These are phyloP conservation scores for Dactylellina leptospora DNA, from an alignment of 2,329 filamentous ascomycete species.

Conservation along the genomic window DNA sequence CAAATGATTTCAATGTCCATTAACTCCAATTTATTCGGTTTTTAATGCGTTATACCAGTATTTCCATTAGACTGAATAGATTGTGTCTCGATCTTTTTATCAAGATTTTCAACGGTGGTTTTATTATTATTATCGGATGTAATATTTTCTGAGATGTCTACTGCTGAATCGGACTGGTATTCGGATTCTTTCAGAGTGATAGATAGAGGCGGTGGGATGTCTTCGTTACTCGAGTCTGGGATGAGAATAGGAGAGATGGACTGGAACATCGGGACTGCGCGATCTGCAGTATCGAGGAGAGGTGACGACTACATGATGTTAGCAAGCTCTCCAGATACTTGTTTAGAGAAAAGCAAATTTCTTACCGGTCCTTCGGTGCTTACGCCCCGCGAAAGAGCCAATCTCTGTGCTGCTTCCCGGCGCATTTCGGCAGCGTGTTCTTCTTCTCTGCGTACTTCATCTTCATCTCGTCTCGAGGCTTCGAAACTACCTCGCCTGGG, in stretches of 20 bases:
- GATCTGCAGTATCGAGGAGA: constrained; percentile 46
- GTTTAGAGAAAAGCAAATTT: too few species aligned
- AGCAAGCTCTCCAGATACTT: too few species aligned
- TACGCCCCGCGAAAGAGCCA: constrained; percentile 68
- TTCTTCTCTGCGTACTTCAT: constrained; percentile 66
- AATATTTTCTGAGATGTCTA: constrained; percentile 32
- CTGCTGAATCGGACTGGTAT: constrained; percentile 41
- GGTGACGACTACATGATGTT: constrained; percentile 34
- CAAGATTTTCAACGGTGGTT: neutral
- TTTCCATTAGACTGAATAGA: constrained; percentile 18
- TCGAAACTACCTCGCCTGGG: constrained; percentile 62
- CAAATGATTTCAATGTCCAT: constrained; percentile 1
- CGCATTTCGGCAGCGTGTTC: constrained; percentile 67
- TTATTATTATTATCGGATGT: constrained; percentile 3
- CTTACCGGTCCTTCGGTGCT: constrained; percentile 50
- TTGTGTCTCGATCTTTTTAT: constrained; percentile 21
- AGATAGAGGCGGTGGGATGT: constrained; percentile 24
- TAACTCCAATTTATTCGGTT: constrained; percentile 17
- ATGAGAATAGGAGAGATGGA: constrained; percentile 33
- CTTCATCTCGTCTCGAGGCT: constrained; percentile 69
- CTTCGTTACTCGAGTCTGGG: constrained; percentile 31
- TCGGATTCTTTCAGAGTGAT: constrained; percentile 40
- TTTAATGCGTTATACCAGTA: constrained; percentile 32
- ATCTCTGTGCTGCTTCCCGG: constrained; percentile 66
- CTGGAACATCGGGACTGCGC: constrained; percentile 50